A percentile compares a stretch with the other conserved stretches of the same genome.
Conservation (phyloP, 2,329 filamentous ascomycete species). For the Zelopaecilomyces penicillatus region DNA sequence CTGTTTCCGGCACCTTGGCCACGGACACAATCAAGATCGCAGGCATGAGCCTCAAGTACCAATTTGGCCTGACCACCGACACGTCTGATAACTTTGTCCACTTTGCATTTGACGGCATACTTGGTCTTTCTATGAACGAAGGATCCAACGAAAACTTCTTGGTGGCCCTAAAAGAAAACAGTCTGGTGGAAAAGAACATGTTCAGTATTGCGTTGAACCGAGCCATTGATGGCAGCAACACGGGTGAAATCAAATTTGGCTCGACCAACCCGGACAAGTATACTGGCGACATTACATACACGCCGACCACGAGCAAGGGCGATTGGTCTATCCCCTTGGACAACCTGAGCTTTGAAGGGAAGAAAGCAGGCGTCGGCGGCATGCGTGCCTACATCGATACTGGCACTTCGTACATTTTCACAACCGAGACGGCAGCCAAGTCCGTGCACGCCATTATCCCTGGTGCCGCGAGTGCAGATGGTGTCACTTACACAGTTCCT, state of each 20-base stretch:
- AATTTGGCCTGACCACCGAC: constrained; percentile 64
- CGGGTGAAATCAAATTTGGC: constrained; percentile 74
- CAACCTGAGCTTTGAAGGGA: constrained; percentile 54
- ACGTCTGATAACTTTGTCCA: constrained; percentile 66
- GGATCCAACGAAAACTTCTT: constrained; percentile 59
- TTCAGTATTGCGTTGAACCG: constrained; percentile 66
- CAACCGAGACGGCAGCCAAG: constrained; percentile 57
- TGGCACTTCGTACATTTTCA: constrained; percentile 72
- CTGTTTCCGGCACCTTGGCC: constrained; percentile 57
- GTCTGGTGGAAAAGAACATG: constrained; percentile 52
- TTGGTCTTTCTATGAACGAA: constrained; percentile 62
- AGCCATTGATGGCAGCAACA: constrained; percentile 53
- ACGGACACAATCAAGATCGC: constrained; percentile 61
- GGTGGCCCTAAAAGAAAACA: constrained; percentile 48
- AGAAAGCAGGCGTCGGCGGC: constrained; percentile 45
- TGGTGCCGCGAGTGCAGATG: constrained; percentile 47
- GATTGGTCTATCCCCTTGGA: constrained; percentile 69
- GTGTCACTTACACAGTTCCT: constrained; percentile 61
- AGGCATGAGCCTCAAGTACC: constrained; percentile 52
- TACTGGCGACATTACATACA: constrained; percentile 61
- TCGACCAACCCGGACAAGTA: constrained; percentile 58
- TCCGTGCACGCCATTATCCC: constrained; percentile 61
- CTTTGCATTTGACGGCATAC: constrained; percentile 82
- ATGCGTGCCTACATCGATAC: constrained; percentile 69
- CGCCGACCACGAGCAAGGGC: constrained; percentile 40